Conservation (phyloP, 371 early-diverging fungal species). For the Funneliformis caledonium region DNA sequence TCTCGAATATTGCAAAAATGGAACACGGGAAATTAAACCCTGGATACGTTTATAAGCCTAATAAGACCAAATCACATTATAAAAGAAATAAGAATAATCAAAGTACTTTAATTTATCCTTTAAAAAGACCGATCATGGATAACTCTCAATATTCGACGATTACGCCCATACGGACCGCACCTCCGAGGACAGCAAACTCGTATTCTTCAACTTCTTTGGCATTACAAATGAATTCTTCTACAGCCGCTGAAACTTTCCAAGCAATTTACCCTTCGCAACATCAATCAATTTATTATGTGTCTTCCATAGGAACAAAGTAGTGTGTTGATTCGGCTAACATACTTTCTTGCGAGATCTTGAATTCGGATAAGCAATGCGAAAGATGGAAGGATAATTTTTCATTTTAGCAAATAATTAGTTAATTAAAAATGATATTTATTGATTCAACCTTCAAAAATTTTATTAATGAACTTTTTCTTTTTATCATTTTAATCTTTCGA, state of each 20-base stretch:
- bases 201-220: background rate
- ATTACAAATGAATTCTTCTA: background rate
- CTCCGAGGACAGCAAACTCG: background rate
- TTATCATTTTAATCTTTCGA: too few relatives aligned
- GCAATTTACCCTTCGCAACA: background rate
- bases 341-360: too few relatives aligned
- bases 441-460: too few relatives aligned
- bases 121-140: too few relatives aligned
- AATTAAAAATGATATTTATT: too few relatives aligned
- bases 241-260: background rate
- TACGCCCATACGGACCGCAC: background rate
- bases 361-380: too few relatives aligned
- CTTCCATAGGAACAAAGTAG: background rate
- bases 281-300: background rate
- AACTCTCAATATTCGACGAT: background rate
- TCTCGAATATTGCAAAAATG: slow-evolving; percentile 25
- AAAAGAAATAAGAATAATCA: background rate
- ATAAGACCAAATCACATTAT: background rate
- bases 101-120: background rate
- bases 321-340: too few relatives aligned
- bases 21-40: slow-evolving; percentile 38
- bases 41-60: slow-evolving; percentile 38
- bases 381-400: too few relatives aligned
- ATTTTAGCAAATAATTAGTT: too few relatives aligned
- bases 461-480: too few relatives aligned